Evolutionary conservation across 345 rosid species (phyloP).

Genomic region (Populus alba): DNA sequence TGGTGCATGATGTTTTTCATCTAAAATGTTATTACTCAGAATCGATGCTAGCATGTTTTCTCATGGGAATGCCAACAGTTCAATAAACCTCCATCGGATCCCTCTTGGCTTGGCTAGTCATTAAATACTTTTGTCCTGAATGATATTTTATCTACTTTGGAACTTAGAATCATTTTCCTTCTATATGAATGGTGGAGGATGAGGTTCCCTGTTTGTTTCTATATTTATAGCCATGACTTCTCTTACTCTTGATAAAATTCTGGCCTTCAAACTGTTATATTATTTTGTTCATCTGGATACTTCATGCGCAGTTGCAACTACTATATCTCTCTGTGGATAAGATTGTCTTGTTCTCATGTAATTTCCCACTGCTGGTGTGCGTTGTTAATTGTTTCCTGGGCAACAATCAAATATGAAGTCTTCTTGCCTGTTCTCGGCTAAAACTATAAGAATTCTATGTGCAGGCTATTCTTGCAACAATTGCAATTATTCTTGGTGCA

Average conservation of each 20-base stretch:
- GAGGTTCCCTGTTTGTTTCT: no score
- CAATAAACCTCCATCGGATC: neutral
- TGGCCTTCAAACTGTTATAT: neutral
- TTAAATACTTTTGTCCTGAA: neutral
- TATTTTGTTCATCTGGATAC: neutral
- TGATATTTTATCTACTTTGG: no score
- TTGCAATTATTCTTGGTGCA: constrained; percentile 65
- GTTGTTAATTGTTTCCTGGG: neutral
- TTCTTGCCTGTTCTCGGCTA: neutral
- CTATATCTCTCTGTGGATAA: neutral
- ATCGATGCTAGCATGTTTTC: neutral
- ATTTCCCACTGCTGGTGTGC: neutral
- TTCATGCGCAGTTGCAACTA: neutral
- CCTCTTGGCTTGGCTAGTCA: neutral
- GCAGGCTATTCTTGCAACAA: constrained; percentile 78
- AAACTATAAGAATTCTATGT: neutral
- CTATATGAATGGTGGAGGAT: neutral
- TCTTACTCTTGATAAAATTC: neutral
- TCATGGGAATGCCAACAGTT: neutral
- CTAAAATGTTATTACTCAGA: neutral
- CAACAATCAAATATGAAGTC: neutral
- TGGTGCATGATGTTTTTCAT: neutral
- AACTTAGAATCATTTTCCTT: neutral
- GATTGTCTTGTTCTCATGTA: neutral
- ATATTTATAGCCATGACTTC: neutral